Base-by-base conservation (phyloP, 1,284 basidiomycete genomes). In the Cutaneotrichosporon cutaneum region DNA sequence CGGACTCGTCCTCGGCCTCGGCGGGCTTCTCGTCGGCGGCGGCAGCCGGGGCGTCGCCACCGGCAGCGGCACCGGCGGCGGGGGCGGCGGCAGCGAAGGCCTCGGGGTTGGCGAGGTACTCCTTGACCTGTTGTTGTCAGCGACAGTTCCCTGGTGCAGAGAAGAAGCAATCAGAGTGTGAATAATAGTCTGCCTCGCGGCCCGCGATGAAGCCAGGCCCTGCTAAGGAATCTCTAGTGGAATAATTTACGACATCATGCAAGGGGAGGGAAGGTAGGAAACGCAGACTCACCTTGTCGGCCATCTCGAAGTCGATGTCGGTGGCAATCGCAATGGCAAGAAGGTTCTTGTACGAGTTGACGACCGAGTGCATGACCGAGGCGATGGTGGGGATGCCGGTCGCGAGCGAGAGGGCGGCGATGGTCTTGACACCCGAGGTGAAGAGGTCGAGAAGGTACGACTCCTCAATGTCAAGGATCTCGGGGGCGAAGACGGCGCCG, bases 331-430 rank as follows among this genome's bases (percentile, higher is more conserved):
- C 89, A 76, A 99, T 82, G 61, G 92, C 90, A 69, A 99, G 82
- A 69, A 96, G 81, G 86, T 98, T 97, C 89, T 99, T 99, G 90
- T 98, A 99, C 56, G 92, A 86, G 85, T 98, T 97, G 86, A 99
- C 92, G 66, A 99, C 86, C 52, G 90, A 90, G 86, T 99, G 95
- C 63, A 86, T 83, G 72, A 98, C 88, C 62, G 94, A 97, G 70
- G 90, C 94, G 71, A 99, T 83, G 67, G 95, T 99, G 60, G 95
- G 95, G 86, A 95, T 95, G 82, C 92, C 88, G 80, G 95, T 84
- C 32, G 95, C 95, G 73, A 99, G 84, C 60, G 95, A 99, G 82
- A 99, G 89, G 76, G 89, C 88, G 62, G 95, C 95, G 75, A 99
- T 89, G 73, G 94, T 90, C 85, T 92, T 94, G 85, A 98, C 86